A percentile compares a stretch with the other conserved stretches of the same genome.
Conservation (phyloP, 2,329 filamentous ascomycete genomes). For the Fulvia fulva region DNA sequence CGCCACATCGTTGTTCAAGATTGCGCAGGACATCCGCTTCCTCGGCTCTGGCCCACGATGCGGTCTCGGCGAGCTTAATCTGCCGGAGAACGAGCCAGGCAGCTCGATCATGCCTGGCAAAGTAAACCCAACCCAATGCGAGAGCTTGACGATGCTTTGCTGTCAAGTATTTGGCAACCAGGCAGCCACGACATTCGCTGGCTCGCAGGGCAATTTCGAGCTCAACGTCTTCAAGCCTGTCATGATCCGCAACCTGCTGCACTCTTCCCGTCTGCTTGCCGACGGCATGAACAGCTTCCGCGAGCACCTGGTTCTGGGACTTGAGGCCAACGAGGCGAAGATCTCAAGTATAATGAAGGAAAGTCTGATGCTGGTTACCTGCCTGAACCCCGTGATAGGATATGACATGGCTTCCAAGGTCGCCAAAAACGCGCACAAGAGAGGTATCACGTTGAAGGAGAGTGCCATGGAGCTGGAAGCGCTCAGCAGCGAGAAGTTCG, state of each 20-base stretch:
- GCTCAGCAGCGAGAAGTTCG: constrained; percentile 83
- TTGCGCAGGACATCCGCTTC: constrained; percentile 96
- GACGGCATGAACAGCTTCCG: constrained; percentile 96
- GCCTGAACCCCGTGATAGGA: constrained; percentile 93
- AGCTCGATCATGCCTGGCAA: constrained; percentile 99
- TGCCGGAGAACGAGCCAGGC: constrained; percentile 97
- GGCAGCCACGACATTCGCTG: constrained; percentile 84
- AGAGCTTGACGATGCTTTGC: constrained; percentile 96
- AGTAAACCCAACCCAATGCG: constrained; percentile 98
- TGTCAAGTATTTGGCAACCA: constrained; percentile 98
- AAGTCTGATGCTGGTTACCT: constrained; percentile 97
- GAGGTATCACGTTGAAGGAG: constrained; percentile 88
- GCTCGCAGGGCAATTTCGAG: constrained; percentile 97
- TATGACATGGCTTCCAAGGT: constrained; percentile 98
- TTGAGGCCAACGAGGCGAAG: constrained; percentile 90
- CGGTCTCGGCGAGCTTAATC: constrained; percentile 85
- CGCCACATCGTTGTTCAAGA: constrained; percentile 89
- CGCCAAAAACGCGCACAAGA: constrained; percentile 98
- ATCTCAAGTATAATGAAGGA: constrained; percentile 89
- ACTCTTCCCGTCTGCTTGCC: constrained; percentile 81
- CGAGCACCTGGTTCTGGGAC: constrained; percentile 82
- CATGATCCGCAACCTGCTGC: constrained; percentile 89
- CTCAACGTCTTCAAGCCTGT: constrained; percentile 99
- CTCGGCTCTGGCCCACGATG: constrained; percentile 93
- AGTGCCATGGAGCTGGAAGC: constrained; percentile 91